phyloP scores from a whole-genome alignment of 2,329 filamentous ascomycete genomes.

The Pestalotiopsis sp. region DNA sequence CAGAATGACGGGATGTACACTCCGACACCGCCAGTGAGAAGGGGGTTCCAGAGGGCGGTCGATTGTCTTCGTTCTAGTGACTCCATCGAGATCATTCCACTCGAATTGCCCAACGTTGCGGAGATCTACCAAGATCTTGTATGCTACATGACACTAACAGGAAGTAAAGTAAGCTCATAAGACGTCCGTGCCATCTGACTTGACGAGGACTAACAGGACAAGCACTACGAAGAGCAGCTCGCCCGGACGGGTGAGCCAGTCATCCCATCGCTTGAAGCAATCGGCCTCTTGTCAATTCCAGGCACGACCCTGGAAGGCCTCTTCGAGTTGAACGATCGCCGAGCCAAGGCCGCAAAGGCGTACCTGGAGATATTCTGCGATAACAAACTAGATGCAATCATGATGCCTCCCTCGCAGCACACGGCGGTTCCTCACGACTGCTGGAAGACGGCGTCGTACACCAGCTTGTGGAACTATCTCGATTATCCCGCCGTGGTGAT shows the following conservation, averaged over 20 bases:
- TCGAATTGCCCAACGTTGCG: conserved; percentile 45
- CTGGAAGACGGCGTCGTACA: conserved; percentile 47
- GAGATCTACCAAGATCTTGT: background rate
- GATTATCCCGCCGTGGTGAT: conserved; percentile 56
- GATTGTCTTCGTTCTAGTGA: conserved; percentile 32
- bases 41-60: conserved; percentile 43
- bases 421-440: conserved; percentile 55
- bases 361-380: conserved; percentile 31
- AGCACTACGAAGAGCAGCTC: conserved; percentile 44
- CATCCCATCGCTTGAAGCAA: conserved; percentile 37
- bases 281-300: conserved; percentile 37
- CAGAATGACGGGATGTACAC: conserved; percentile 47
- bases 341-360: conserved; percentile 22
- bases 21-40: conserved; percentile 51
- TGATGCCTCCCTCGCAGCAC: conserved; percentile 49
- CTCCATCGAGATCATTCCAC: conserved; percentile 56
- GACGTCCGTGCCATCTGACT: conserved; percentile 30
- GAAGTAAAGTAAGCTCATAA: conserved; percentile 13
- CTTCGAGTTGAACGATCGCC: conserved; percentile 43
- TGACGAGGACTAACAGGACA: conserved; percentile 49
- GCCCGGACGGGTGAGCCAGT: conserved; percentile 43
- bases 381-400: conserved; percentile 49
- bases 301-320: conserved; percentile 32
- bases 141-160: conserved; percentile 24
- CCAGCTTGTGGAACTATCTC: conserved; percentile 51